Base-by-base conservation (phyloP, 192 early-diverging fungal genomes). In the Gaertneriomyces sp. region DNA sequence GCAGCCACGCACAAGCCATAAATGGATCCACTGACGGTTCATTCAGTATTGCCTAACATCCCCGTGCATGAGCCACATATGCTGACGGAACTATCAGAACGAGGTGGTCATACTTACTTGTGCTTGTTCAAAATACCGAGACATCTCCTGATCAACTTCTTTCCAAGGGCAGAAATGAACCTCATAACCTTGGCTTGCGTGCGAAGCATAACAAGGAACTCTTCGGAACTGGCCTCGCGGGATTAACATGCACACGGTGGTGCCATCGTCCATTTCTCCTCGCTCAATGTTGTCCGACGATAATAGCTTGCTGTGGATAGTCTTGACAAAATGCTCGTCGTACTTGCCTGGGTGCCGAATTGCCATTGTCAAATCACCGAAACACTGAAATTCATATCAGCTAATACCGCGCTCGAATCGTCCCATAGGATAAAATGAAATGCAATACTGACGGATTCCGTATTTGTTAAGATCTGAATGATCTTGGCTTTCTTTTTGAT, bases 91-190 rank as follows among this genome's bases (percentile, higher is more conserved):
- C n/a, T n/a, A n/a, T n/a, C n/a, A n/a, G n/a, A n/a, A n/a, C n/a
- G n/a, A n/a, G n/a, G n/a, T n/a, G n/a, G n/a, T n/a, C n/a, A n/a
- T n/a, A n/a, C n/a, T n/a, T n/a, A n/a, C n/a, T n/a, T n/a, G n/a
- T n/a, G n/a, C n/a, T n/a, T n/a, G n/a, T n/a, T n/a, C n/a, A n/a
- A n/a, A n/a, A 8, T 59, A 59, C 59, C 59, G 47, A n/a, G 4
- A 17, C 61, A 52, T 64, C 40, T 64, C 63, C 6, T 14, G 5
- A 7, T 38, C 3, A 3, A 64, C 4, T 4, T 33, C 12, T 41
- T 64, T 56, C 63, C 63, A 64, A 6, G 63, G 63, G 43, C 63
- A 64, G 38, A 55, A 64, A 33, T 45, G 63, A 5, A 44, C 45
- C 19, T 64, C 63, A 20, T 42, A 44, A 16, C 63, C 63, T 39